These are phyloP conservation scores for Alternaria brassicae DNA, from an alignment of 2,329 filamentous ascomycete genomes.

Conservation along the genomic window DNA sequence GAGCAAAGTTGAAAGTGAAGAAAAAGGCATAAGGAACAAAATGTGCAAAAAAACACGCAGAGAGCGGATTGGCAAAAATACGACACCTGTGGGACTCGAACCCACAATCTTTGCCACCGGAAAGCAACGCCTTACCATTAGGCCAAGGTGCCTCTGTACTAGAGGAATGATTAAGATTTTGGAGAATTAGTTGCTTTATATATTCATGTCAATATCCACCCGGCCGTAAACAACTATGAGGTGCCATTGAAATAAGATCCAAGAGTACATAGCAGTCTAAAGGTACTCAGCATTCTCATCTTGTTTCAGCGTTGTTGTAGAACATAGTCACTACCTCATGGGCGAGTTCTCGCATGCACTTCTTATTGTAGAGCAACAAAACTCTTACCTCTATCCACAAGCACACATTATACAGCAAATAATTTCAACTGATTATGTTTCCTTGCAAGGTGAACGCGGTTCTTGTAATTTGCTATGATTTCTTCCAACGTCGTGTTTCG, in stretches of 20 bases:
- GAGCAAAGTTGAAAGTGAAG: not conserved
- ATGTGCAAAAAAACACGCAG: constrained; percentile 1
- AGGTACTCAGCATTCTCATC: no score
- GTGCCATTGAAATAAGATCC: no score
- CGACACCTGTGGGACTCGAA: constrained; percentile 54
- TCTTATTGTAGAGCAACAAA: not conserved
- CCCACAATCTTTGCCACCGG: constrained; percentile 56
- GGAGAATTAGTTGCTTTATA: not conserved
- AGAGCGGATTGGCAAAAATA: constrained; percentile 27
- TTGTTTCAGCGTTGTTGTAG: no score
- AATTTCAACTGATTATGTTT: fast-evolving
- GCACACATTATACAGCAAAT: fast-evolving
- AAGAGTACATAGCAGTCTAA: no score
- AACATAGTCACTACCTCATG: no score
- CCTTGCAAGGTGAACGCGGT: not conserved
- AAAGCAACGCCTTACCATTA: constrained; percentile 57
- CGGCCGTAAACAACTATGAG: no score
- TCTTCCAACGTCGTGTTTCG: not conserved
- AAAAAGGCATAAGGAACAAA: not conserved
- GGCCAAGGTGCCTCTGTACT: constrained; percentile 53
- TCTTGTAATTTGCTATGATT: not conserved
- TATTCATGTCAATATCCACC: no score
- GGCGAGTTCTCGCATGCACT: no score
- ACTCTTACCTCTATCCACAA: not conserved
- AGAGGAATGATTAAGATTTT: not conserved